phyloP scores from a whole-genome alignment of 2,329 filamentous ascomycete species.

The Penicillium sp. region DNA sequence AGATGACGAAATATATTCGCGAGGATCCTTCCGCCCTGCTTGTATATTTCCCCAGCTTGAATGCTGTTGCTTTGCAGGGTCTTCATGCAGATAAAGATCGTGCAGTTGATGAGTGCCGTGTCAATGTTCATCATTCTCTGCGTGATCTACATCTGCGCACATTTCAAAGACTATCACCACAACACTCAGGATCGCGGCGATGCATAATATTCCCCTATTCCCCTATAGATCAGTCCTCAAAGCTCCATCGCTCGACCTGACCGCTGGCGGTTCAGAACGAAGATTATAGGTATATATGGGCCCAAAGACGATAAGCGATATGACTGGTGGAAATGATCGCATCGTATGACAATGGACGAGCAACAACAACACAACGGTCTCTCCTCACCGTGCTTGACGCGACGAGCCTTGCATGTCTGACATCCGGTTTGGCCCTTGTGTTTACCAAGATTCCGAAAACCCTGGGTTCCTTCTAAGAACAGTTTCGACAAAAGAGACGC shows the following conservation, averaged over 20 bases:
- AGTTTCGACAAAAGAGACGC: background rate
- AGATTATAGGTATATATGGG: background rate
- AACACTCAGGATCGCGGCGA: slow-evolving; percentile 4
- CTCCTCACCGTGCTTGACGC: slow-evolving; percentile 22
- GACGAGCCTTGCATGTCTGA: slow-evolving; percentile 1
- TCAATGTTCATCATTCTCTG: background rate
- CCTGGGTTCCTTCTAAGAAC: background rate
- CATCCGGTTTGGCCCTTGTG: background rate
- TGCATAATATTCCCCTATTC: too few relatives aligned
- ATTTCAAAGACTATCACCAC: background rate
- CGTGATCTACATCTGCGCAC: background rate
- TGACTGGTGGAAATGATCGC: slow-evolving; percentile 8
- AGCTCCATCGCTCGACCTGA: background rate
- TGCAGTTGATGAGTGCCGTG: background rate
- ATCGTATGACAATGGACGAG: slow-evolving; percentile 9
- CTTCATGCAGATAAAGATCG: background rate
- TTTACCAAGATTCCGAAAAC: background rate
- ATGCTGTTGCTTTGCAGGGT: background rate
- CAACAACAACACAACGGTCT: slow-evolving; percentile 5
- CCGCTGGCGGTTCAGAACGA: background rate
- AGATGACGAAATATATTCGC: too few relatives aligned
- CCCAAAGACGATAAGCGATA: background rate
- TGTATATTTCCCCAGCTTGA: too few relatives aligned
- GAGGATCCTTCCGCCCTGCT: too few relatives aligned
- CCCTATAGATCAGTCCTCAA: too few relatives aligned